phyloP scores from a whole-genome alignment of 495 filamentous ascomycete species.

The Aspergillus taichungensis region DNA sequence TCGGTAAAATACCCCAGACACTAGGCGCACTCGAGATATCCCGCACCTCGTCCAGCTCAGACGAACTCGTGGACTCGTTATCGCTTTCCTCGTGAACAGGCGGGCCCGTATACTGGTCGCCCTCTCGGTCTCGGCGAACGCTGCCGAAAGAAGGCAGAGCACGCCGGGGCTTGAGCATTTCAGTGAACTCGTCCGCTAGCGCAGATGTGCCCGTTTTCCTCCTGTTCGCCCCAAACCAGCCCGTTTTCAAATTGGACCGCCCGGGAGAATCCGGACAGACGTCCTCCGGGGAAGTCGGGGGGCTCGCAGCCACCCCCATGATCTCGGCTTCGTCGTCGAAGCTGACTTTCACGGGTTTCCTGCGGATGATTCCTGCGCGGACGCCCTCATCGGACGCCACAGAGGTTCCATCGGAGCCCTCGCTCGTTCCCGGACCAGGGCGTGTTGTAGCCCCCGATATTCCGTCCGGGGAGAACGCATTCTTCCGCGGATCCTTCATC shows the following conservation, averaged over 20 bases:
- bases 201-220: slow-evolving; percentile 27
- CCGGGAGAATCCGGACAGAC: slow-evolving; percentile 35
- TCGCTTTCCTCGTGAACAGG: slow-evolving; percentile 23
- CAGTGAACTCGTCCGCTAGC: slow-evolving; percentile 48
- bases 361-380: slow-evolving; percentile 38
- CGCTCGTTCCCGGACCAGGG: slow-evolving; percentile 40
- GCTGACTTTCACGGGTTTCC: slow-evolving; percentile 70
- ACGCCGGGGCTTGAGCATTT: slow-evolving; percentile 64
- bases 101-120: slow-evolving; percentile 8
- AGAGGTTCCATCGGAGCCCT: slow-evolving; percentile 52
- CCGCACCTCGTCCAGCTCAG: slow-evolving; percentile 19
- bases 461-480: slow-evolving; percentile 40
- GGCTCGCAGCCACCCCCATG: slow-evolving; percentile 49
- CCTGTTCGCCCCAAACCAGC: slow-evolving; percentile 48
- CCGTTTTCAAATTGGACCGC: slow-evolving; percentile 35
- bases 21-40: slow-evolving; percentile 57
- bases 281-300: slow-evolving; percentile 41
- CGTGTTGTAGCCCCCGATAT: slow-evolving; percentile 12
- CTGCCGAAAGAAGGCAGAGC: slow-evolving; percentile 80
- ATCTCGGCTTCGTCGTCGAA: slow-evolving; percentile 69
- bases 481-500: slow-evolving; percentile 57
- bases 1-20: slow-evolving; percentile 49
- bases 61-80: slow-evolving; percentile 30
- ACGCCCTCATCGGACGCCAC: slow-evolving; percentile 50
- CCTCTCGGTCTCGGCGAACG: slow-evolving; percentile 44